Percentiles rank a stretch among this genome's conserved stretches.
Conservation (phyloP, 768 basidiomycete genomes). For the Phylloporus arenicola region DNA sequence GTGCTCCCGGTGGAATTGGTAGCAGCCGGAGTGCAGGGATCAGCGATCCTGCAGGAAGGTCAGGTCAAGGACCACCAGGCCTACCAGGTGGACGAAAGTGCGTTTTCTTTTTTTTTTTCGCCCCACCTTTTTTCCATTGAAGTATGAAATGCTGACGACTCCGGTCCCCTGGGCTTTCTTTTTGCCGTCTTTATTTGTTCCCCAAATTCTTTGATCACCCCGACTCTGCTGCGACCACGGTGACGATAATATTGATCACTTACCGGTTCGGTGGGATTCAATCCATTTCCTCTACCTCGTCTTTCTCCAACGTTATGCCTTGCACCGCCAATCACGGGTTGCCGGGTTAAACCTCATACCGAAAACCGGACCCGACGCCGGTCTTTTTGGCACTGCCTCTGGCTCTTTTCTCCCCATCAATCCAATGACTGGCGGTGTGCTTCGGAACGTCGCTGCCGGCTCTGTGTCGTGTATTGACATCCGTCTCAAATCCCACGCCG, state of each 20-base stretch:
- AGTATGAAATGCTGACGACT: background rate
- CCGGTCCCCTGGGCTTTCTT: background rate
- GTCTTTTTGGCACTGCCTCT: slow-evolving; percentile 7
- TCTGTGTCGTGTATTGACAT: background rate
- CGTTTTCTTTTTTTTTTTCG: slow-evolving; percentile 8
- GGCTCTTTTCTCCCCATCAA: slow-evolving; percentile 13
- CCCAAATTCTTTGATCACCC: background rate
- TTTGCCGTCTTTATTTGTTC: background rate
- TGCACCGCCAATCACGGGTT: background rate
- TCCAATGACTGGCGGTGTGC: slow-evolving; percentile 11
- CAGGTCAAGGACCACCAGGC: slow-evolving; percentile 1
- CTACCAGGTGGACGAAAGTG: slow-evolving; percentile 27
- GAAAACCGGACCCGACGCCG: background rate
- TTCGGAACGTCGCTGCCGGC: slow-evolving; percentile 3
- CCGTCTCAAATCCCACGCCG: background rate
- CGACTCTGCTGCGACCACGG: background rate
- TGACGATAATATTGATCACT: background rate
- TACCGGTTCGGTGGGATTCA: background rate
- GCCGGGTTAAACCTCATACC: slow-evolving; percentile 11
- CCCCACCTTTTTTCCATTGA: background rate
- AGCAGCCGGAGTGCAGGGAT: background rate
- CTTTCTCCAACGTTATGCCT: background rate
- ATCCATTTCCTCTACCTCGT: background rate
- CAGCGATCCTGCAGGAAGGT: slow-evolving; percentile 2
- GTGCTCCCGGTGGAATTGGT: background rate